Evolutionary conservation across 1,139 yeast species (phyloP).

Genomic region (Pichia sp.): DNA sequence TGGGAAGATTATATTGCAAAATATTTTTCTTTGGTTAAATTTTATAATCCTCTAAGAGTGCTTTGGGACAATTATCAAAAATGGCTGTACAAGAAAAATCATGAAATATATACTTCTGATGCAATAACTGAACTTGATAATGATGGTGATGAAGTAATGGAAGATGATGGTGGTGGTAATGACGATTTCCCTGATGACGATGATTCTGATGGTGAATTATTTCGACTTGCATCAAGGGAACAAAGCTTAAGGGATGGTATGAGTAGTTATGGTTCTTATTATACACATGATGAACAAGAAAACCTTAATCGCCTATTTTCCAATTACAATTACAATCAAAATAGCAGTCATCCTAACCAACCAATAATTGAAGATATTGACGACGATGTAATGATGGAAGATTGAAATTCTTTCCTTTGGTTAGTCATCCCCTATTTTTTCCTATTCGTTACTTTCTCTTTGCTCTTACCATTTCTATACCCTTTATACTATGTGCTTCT

Average conservation of each 20-base stretch:
- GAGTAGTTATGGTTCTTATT: slow-evolving; percentile 18
- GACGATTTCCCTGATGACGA: slow-evolving; percentile 1
- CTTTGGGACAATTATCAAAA: slow-evolving; percentile 14
- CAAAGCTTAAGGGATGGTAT: slow-evolving; percentile 12
- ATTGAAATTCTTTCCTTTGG: neutral
- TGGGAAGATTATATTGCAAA: slow-evolving; percentile 18
- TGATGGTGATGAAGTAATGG: slow-evolving; percentile 14
- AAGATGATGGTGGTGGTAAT: slow-evolving; percentile 10
- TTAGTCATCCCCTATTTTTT: neutral
- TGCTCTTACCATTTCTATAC: neutral
- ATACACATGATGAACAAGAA: slow-evolving; percentile 9
- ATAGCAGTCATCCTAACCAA: neutral
- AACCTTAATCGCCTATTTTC: neutral
- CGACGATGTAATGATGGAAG: slow-evolving; percentile 13
- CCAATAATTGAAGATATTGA: slow-evolving; percentile 7
- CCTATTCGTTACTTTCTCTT: neutral
- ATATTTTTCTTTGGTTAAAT: slow-evolving; percentile 17
- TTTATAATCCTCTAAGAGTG: slow-evolving; percentile 16
- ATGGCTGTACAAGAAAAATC: slow-evolving; percentile 12
- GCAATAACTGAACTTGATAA: slow-evolving; percentile 9
- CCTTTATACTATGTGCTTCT: too few species aligned
- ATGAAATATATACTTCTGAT: neutral
- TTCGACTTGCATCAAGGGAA: slow-evolving; percentile 1
- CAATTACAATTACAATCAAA: neutral
- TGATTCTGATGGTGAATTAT: neutral